Base-by-base conservation (phyloP, 352 stramenopile genomes). In the Phytophthora uliginosa region DNA sequence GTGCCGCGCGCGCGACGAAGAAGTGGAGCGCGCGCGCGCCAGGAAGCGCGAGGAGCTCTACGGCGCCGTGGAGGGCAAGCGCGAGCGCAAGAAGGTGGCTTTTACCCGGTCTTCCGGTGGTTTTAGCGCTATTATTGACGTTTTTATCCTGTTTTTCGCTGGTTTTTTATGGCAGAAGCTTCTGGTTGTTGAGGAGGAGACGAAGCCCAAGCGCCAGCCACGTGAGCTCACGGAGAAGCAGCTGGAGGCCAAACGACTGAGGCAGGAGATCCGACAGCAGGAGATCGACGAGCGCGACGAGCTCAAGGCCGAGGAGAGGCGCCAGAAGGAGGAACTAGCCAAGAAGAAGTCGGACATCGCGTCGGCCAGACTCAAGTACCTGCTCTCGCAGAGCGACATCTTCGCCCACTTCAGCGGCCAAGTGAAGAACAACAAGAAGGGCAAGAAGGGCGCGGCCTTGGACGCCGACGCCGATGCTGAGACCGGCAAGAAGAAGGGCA, bases 351-450 rank as follows among this genome's bases (percentile, higher is more conserved):
- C 88, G 12, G 84, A 93, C 2, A 93, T 93, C 20, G 90, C 90
- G 28, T 92, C 89, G 12, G 90, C 88, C 47, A 77, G 90, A 63
- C 84, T 99, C 51, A 83, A 98, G 66, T 99, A 98, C 78, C 71
- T 99, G 51, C 88, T 99, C 31, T 93, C 88, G 0, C 98, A 99
- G 77, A 99, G 93, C 38, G 98, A 99, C 65, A 98, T 99, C 13
- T 99, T 99, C 81, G 94, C 95, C 40, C 97, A 99, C 71, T 99
- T 99, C 78, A 91, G 98, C 60, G 95, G 95, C 18, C 94, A 97
- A 77, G 85, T 92, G 31, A 86, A 92, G 33, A 82, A 75, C 26
- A 93, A 90, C 20, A 88, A 92, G 61, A 51, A 52, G 13, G 66
- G 66, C 4, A 77, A 77, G 53, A 63, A 70, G 20, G 66, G 61